Base-by-base conservation (phyloP, 2,329 filamentous ascomycete species). In the Botrytis aclada region DNA sequence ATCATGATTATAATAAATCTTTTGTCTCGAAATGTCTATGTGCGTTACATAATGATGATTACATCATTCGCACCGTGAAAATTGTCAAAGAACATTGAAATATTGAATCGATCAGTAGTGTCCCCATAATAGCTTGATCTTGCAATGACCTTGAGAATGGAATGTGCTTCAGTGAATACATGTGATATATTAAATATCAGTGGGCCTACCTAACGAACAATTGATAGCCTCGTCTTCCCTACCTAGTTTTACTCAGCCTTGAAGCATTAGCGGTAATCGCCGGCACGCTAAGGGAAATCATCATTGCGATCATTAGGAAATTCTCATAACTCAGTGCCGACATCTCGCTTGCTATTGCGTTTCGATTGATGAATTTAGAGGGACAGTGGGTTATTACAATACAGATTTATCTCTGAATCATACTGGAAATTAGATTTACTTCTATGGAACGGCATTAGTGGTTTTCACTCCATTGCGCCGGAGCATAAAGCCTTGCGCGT, bases 401-500 rank as follows among this genome's bases (percentile, higher is more conserved):
- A 39, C 0, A 51, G 51, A 61, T 22, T 29, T 29, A 37, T 29
- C 54, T 61, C n/a, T 32, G 29, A 69, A 51, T 39, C 54, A 41
- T 25, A 51, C 39, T 69, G 41, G 25, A 72, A 37, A 60, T 18
- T 41, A 69, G 65, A 72, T 69, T 72, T 34, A 72, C 63, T 72
- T 72, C 70, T 72, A 72, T 72, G 70, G 51, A 62, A 69, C 70
- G 29, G 51, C 63, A 39, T 69, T 58, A 69, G 41, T 54, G 16
- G 63, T 58, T 43, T 58, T 61, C 41, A 72, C 70, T 72, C 70
- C 70, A 69, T 72, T 72, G 70, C 70, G 70, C 70, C 39, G 70
- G 70, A 72, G 70, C 63, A 69, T 62, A 69, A 72, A 72, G 70
- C 70, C 70, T 72, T 69, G 63, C 63, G 70, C 63, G 70, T 72